phyloP scores from a whole-genome alignment of 139 green algal species.

The Chlorella sp. region DNA sequence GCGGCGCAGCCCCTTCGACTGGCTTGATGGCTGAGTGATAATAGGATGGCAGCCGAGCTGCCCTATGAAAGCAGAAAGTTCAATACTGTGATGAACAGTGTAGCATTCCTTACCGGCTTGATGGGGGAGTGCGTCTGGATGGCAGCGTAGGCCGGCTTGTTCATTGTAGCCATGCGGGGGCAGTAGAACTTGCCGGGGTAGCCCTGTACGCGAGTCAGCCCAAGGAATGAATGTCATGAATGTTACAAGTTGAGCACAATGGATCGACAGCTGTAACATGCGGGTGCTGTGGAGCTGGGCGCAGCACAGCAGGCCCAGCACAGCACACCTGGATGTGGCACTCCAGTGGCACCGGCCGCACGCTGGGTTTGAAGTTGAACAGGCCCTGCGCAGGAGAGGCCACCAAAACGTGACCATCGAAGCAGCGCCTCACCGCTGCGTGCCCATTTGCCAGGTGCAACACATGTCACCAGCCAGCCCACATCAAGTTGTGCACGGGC shows the following conservation, averaged over 20 bases:
- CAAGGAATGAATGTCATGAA: no score
- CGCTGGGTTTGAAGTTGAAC: conserved; percentile 98
- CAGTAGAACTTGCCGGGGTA: conserved; percentile 96
- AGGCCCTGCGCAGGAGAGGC: conserved; percentile 63
- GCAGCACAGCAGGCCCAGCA: neutral
- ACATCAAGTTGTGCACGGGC: no score
- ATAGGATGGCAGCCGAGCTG: no score
- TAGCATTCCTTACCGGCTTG: conserved; percentile 92
- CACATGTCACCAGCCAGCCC: no score
- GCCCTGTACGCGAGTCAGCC: conserved; percentile 43
- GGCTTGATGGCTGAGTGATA: no score
- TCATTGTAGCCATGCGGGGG: conserved; percentile 98
- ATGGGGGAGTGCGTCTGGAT: conserved; percentile 91
- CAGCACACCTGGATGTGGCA: conserved; percentile 89
- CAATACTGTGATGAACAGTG: neutral
- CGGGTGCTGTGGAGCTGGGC: neutral
- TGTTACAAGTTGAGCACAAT: no score
- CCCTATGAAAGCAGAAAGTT: neutral
- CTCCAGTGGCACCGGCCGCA: conserved; percentile 95
- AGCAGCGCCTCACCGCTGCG: no score
- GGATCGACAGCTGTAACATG: no score
- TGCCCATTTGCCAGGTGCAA: no score
- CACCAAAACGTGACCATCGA: no score
- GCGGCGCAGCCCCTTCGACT: no score
- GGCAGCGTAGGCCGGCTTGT: conserved; percentile 96